A percentile compares a stretch with the other conserved stretches of the same genome.
These are phyloP conservation scores for Fusarium bulbicola DNA, from an alignment of 2,329 filamentous ascomycete genomes.

Conservation along the genomic window DNA sequence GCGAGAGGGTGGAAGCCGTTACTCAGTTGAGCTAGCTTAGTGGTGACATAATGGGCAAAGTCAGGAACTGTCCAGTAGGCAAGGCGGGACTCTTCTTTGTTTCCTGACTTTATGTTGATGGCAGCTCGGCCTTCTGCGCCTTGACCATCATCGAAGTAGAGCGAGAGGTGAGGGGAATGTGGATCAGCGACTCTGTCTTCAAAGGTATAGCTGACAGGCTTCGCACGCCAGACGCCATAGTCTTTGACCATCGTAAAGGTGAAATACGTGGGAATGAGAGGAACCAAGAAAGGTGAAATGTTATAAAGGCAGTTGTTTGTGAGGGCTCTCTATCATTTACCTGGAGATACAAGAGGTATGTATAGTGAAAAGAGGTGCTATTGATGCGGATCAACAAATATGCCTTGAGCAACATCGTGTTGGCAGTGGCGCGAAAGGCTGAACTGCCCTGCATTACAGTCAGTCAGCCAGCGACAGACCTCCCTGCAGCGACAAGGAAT, in stretches of 20 bases:
- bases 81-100: neutral
- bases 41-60: neutral
- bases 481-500: neutral
- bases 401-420: neutral
- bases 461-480: neutral
- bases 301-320: neutral
- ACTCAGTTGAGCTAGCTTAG: neutral
- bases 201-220: neutral
- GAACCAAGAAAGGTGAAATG: neutral
- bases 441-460: neutral
- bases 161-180: neutral
- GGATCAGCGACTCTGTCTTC: neutral
- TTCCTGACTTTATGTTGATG: neutral
- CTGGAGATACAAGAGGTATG: neutral
- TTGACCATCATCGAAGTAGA: neutral
- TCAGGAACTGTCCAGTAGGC: neutral
- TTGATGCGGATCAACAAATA: neutral
- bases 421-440: neutral
- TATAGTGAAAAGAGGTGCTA: neutral
- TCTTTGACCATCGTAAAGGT: neutral
- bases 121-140: neutral
- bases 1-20: neutral
- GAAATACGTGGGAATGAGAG: neutral
- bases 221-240: neutral
- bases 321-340: neutral